Percentiles rank a stretch among this genome's conserved stretches.
These are phyloP conservation scores for Auricularia sp. DNA, from an alignment of 768 basidiomycete species.

Conservation along the genomic window DNA sequence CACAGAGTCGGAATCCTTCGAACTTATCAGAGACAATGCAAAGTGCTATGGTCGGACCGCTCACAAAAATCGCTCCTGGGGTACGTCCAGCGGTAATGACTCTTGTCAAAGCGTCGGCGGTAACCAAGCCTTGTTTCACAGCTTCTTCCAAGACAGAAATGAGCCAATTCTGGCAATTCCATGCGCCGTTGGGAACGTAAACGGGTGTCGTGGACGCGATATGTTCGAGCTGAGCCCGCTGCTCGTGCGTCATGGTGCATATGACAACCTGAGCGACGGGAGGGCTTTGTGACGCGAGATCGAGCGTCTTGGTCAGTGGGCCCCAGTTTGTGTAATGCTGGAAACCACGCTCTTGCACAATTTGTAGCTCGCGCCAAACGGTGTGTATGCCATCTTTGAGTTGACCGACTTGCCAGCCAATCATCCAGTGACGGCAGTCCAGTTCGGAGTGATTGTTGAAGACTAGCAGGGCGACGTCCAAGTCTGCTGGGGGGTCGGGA, in stretches of 20 bases:
- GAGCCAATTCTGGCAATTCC: slow-evolving; percentile 26
- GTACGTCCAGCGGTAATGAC: neutral
- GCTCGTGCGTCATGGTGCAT: slow-evolving; percentile 10
- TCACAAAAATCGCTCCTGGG: neutral
- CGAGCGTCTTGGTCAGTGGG: slow-evolving; percentile 15
- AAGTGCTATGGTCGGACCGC: neutral
- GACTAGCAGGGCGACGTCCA: neutral
- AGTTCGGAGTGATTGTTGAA: neutral
- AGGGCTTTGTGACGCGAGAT: neutral
- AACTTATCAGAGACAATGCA: too few relatives aligned
- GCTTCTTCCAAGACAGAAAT: slow-evolving; percentile 13
- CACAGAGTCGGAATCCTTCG: too few relatives aligned
- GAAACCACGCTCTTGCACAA: slow-evolving; percentile 37
- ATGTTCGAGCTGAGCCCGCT: slow-evolving; percentile 15
- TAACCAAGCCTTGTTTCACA: slow-evolving; percentile 16
- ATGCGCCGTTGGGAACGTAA: slow-evolving; percentile 18
- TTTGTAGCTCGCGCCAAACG: slow-evolving; percentile 24
- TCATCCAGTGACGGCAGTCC: neutral
- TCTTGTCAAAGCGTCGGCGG: slow-evolving; percentile 6
- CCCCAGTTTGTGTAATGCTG: slow-evolving; percentile 34
- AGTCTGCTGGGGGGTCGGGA: neutral
- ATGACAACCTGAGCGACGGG: slow-evolving; percentile 9
- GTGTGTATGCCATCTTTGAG: neutral
- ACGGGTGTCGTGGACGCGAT: slow-evolving; percentile 16
- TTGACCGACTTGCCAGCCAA: neutral